A percentile compares a stretch with the other conserved stretches of the same genome.
Conservation (phyloP, 2,329 filamentous ascomycete genomes). For the Fusarium gaditjirri region DNA sequence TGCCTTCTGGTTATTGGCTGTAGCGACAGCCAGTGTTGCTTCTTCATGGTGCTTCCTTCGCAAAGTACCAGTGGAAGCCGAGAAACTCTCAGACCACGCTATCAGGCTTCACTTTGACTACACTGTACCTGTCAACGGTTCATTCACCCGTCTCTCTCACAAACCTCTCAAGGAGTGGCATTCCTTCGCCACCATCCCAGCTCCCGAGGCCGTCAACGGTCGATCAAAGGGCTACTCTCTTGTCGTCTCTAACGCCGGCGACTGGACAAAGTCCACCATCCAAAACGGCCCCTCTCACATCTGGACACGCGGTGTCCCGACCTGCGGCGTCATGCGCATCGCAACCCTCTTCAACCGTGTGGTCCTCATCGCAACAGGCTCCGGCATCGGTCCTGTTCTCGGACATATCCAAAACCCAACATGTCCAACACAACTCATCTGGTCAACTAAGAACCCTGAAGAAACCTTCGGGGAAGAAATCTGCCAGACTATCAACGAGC, state of each 20-base stretch:
- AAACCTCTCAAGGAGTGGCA: constrained; percentile 77
- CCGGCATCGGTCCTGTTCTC: constrained; percentile 76
- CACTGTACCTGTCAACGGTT: constrained; percentile 62
- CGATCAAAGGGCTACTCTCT: constrained; percentile 67
- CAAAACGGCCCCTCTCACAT: constrained; percentile 67
- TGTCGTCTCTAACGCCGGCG: constrained; percentile 76
- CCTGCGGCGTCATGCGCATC: constrained; percentile 74
- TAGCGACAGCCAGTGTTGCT: constrained; percentile 72
- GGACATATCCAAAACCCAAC: constrained; percentile 65
- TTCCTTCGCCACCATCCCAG: constrained; percentile 78
- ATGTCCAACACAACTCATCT: constrained; percentile 69
- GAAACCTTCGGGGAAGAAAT: constrained; percentile 70
- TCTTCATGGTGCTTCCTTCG: constrained; percentile 79
- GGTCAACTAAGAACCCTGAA: constrained; percentile 72
- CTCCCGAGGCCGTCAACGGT: constrained; percentile 52
- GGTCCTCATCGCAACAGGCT: constrained; percentile 77
- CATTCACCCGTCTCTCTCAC: constrained; percentile 66
- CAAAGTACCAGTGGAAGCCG: constrained; percentile 72
- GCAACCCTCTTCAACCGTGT: constrained; percentile 73
- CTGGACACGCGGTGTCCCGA: constrained; percentile 75
- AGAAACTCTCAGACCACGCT: constrained; percentile 78
- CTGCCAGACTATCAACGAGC: constrained; percentile 63
- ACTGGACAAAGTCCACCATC: constrained; percentile 78
- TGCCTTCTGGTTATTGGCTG: constrained; percentile 72
- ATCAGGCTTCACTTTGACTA: constrained; percentile 76